These are phyloP conservation scores for Maudiozyma pseudohumilis DNA, from an alignment of 805 yeast genomes.

Conservation along the genomic window DNA sequence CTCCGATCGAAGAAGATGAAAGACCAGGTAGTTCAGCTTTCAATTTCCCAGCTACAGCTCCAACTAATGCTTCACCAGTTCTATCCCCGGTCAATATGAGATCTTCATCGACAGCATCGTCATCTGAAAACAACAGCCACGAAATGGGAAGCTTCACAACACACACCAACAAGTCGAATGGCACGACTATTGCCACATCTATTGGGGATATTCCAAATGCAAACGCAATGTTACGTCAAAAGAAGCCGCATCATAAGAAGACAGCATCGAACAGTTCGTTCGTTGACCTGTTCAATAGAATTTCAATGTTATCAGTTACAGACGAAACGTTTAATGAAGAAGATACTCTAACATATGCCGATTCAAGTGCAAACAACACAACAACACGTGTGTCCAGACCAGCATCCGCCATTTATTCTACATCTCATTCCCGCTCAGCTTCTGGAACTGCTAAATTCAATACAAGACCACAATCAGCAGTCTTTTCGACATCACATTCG, in stretches of 20 bases:
- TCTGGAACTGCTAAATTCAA: slow-evolving; percentile 5
- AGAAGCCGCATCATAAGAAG: slow-evolving; percentile 21
- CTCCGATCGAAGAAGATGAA: slow-evolving; percentile 1
- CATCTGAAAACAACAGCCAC: background rate
- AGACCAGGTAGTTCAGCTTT: background rate
- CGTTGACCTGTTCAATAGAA: slow-evolving; percentile 27
- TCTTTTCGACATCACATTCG: too few relatives aligned
- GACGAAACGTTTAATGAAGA: slow-evolving; percentile 1
- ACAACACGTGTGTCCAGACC: slow-evolving; percentile 25
- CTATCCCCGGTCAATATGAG: background rate
- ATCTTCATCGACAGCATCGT: background rate
- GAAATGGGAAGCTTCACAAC: background rate
- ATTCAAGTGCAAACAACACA: background rate
- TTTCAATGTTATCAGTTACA: slow-evolving; percentile 20
- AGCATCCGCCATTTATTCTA: slow-evolving; percentile 21
- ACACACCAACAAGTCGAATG: background rate
- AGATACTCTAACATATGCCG: background rate
- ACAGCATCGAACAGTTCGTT: slow-evolving; percentile 28
- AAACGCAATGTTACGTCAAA: slow-evolving; percentile 1
- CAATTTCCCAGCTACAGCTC: slow-evolving; percentile 1
- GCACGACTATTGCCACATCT: background rate
- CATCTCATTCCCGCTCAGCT: slow-evolving; percentile 14
- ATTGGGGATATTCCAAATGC: background rate
- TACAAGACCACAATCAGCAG: too few relatives aligned
- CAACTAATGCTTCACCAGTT: background rate